Conservation (phyloP, 1,284 basidiomycete species). For the Kwoniella shivajii region DNA sequence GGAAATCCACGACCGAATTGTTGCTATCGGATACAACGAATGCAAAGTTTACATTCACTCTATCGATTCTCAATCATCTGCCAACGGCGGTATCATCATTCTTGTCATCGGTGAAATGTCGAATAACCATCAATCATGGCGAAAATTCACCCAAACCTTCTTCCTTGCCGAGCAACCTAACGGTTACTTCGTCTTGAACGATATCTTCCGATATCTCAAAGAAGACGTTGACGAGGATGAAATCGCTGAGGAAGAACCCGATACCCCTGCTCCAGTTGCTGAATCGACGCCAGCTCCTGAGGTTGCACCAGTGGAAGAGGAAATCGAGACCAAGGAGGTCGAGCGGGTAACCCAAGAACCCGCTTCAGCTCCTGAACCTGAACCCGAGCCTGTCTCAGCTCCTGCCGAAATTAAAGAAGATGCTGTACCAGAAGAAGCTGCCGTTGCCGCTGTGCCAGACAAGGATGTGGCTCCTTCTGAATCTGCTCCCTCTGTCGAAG, state of each 20-base stretch:
- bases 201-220: slow-evolving; percentile 99
- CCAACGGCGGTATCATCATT: slow-evolving; percentile 94
- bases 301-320: slow-evolving; percentile 22
- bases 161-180: slow-evolving; percentile 99
- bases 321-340: slow-evolving; percentile 37
- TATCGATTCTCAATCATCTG: slow-evolving; percentile 90
- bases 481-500: slow-evolving; percentile 33
- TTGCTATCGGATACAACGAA: slow-evolving; percentile 88
- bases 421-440: slow-evolving; percentile 42
- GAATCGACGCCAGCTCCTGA: slow-evolving; percentile 16
- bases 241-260: slow-evolving; percentile 70
- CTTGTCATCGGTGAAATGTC: slow-evolving; percentile 99
- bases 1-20: slow-evolving; percentile 98
- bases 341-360: slow-evolving; percentile 23
- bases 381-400: slow-evolving; percentile 47
- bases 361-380: slow-evolving; percentile 36
- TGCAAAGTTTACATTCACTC: slow-evolving; percentile 98
- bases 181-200: slow-evolving; percentile 99
- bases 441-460: slow-evolving; percentile 50
- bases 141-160: slow-evolving; percentile 99
- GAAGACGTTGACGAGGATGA: slow-evolving; percentile 78
- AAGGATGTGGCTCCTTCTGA: slow-evolving; percentile 37
- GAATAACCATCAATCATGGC: slow-evolving; percentile 84
- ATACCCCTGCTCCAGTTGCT: slow-evolving; percentile 59
- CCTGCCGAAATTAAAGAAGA: slow-evolving; percentile 39